These are phyloP conservation scores for Rhynchospora pubera DNA, from an alignment of 176 grass and related monocot species.

Conservation along the genomic window DNA sequence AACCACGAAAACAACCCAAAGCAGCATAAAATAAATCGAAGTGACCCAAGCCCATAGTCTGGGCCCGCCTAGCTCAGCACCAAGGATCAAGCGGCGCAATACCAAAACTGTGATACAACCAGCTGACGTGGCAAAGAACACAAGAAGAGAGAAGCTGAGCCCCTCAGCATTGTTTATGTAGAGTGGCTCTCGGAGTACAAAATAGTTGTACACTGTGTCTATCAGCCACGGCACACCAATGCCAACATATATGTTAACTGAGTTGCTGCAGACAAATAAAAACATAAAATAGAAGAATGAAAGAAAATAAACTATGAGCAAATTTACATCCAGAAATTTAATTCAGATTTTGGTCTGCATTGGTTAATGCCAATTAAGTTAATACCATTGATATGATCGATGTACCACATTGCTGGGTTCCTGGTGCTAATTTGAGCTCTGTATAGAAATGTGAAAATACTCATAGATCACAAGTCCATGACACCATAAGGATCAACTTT, in stretches of 20 bases:
- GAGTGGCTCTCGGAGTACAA: constrained; percentile 56
- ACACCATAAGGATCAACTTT: background rate
- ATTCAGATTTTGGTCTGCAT: background rate
- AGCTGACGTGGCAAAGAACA: constrained; percentile 78
- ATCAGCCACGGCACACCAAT: constrained; percentile 82
- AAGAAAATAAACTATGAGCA: background rate
- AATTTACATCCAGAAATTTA: background rate
- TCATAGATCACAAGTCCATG: background rate
- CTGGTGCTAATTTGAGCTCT: background rate
- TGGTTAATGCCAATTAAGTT: background rate
- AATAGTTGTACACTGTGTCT: constrained; percentile 71
- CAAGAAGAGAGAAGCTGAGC: constrained; percentile 78
- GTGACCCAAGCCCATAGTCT: constrained; percentile 75
- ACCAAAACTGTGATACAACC: constrained; percentile 66
- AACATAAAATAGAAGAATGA: background rate
- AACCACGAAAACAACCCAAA: constrained; percentile 79
- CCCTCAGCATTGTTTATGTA: constrained; percentile 66
- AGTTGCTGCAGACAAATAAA: constrained; percentile 44
- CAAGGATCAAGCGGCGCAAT: constrained; percentile 48
- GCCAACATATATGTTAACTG: constrained; percentile 86
- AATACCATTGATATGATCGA: background rate
- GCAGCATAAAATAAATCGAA: constrained; percentile 58
- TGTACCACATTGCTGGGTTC: background rate
- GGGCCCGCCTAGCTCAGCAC: constrained; percentile 78
- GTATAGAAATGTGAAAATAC: background rate